Evolutionary conservation across 176 grass and related monocot genomes (phyloP).

Genomic region (Stipa capillata): DNA sequence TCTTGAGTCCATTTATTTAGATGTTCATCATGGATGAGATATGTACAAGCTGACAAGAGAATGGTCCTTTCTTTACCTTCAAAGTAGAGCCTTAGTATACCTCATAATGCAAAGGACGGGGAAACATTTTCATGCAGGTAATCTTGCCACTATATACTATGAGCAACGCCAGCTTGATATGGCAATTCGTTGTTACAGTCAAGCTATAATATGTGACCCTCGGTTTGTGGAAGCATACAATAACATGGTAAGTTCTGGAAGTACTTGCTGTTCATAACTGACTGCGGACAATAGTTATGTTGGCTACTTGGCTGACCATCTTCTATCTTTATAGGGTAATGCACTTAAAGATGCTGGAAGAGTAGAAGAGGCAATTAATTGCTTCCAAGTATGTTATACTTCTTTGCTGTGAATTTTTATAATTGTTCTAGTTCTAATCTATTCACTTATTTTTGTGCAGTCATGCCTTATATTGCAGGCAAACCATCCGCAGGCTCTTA

Average conservation of each 20-base stretch:
- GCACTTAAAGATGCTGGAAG: conserved; percentile 75
- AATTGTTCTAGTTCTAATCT: neutral
- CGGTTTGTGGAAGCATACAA: conserved; percentile 62
- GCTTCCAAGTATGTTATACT: conserved; percentile 36
- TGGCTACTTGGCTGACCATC: neutral
- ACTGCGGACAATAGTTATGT: neutral
- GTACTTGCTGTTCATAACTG: neutral
- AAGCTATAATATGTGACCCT: conserved; percentile 46
- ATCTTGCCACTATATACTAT: conserved; percentile 57
- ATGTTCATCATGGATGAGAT: conserved; percentile 20
- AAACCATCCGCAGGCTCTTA: conserved; percentile 70
- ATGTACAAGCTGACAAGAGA: conserved; percentile 18
- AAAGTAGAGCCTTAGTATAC: conserved; percentile 20
- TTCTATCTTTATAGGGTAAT: conserved; percentile 42
- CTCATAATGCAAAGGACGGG: conserved; percentile 35
- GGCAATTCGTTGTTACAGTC: conserved; percentile 57
- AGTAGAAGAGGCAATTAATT: conserved; percentile 63
- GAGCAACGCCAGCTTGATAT: conserved; percentile 65
- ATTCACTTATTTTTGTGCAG: conserved; percentile 24
- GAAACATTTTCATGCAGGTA: conserved; percentile 55
- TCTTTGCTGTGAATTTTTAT: neutral
- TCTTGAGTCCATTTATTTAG: conserved; percentile 15
- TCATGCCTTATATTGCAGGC: conserved; percentile 58
- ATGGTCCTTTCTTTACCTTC: conserved; percentile 24
- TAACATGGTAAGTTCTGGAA: conserved; percentile 44